A percentile compares a stretch with the other conserved stretches of the same genome.
phyloP scores from a whole-genome alignment of 331 rosid genomes.

The Pyracantha coccinea region DNA sequence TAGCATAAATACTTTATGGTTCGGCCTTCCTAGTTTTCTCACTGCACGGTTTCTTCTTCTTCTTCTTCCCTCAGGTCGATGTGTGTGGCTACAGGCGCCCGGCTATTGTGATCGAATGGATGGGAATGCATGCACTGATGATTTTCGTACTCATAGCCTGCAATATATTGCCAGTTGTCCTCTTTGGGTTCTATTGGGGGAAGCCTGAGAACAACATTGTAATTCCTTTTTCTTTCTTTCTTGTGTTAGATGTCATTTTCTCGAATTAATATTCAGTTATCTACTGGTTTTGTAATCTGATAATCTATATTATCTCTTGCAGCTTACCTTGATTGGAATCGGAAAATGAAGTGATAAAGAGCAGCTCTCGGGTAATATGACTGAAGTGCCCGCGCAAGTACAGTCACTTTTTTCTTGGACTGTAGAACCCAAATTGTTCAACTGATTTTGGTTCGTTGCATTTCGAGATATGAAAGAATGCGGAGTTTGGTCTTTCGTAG shows the following conservation, averaged over 20 bases:
- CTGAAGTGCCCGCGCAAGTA: neutral
- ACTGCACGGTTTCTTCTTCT: too few relatives aligned
- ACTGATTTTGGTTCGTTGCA: neutral
- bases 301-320: slow-evolving; percentile 9
- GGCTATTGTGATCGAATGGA: slow-evolving; percentile 64
- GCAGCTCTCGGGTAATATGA: neutral
- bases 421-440: neutral
- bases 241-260: neutral
- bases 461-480: neutral
- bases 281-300: neutral
- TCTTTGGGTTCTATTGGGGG: slow-evolving; percentile 81
- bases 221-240: slow-evolving; percentile 9
- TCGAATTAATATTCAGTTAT: neutral
- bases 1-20: neutral
- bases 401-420: neutral
- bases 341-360: slow-evolving; percentile 23
- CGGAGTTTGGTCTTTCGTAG: neutral
- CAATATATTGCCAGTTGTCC: slow-evolving; percentile 73
- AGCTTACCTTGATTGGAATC: slow-evolving; percentile 59
- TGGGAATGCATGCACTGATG: slow-evolving; percentile 88
- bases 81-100: slow-evolving; percentile 61
- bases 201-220: slow-evolving; percentile 77
- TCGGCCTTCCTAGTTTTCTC: neutral
- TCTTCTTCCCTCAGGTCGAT: slow-evolving; percentile 63
- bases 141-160: slow-evolving; percentile 72